Conservation (phyloP, 1,284 basidiomycete species). For the Boletellus deceptivus region DNA sequence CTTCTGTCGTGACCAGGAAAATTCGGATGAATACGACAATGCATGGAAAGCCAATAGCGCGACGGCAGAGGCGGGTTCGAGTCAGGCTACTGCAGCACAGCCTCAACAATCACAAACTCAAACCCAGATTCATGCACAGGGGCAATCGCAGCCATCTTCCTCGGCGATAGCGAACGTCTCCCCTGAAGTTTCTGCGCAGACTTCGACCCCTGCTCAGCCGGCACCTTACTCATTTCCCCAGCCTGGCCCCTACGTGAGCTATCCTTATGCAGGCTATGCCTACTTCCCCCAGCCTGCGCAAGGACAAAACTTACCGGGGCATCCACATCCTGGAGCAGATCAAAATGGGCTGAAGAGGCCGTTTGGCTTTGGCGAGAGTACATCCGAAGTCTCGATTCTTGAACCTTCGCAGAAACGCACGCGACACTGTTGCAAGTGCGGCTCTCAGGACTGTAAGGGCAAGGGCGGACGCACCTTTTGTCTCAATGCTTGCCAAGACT, state of each 20-base stretch:
- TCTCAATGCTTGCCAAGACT: constrained; percentile 69
- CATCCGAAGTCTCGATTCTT: constrained; percentile 31
- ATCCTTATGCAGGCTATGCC: constrained; percentile 31
- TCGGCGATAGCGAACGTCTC: constrained; percentile 19
- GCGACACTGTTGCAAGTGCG: constrained; percentile 66
- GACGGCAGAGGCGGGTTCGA: constrained; percentile 30
- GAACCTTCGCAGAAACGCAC: constrained; percentile 45
- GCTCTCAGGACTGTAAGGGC: constrained; percentile 72
- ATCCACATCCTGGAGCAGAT: constrained; percentile 25
- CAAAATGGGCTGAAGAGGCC: constrained; percentile 30
- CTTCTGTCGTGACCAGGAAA: constrained; percentile 27
- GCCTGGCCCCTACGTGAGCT: constrained; percentile 30
- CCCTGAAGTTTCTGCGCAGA: constrained; percentile 16
- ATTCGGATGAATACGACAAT: constrained; percentile 50
- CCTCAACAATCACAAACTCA: constrained; percentile 23
- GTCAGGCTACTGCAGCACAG: constrained; percentile 15
- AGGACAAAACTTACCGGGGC: constrained; percentile 23
- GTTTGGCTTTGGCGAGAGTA: constrained; percentile 30
- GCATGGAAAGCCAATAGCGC: constrained; percentile 56
- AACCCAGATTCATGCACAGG: constrained; percentile 17
- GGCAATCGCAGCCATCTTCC: constrained; percentile 23
- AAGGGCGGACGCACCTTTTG: constrained; percentile 72
- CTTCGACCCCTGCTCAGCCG: constrained; percentile 25
- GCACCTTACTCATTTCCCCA: constrained; percentile 32
- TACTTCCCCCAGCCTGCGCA: constrained; percentile 28